Evolutionary conservation across 2,329 filamentous ascomycete genomes (phyloP).

Genomic region (Colletotrichum spaethianum): DNA sequence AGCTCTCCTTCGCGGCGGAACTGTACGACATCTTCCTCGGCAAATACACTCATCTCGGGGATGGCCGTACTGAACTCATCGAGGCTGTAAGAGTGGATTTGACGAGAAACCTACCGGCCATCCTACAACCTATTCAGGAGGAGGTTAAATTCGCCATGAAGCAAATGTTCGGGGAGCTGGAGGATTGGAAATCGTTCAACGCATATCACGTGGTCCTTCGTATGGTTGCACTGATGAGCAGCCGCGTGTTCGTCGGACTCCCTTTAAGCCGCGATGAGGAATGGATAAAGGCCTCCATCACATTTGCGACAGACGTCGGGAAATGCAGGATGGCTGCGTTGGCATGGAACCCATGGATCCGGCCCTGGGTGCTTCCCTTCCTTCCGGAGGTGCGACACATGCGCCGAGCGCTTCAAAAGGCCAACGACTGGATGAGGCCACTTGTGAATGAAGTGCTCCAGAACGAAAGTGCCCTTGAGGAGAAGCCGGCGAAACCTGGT

Average conservation of each 20-base stretch:
- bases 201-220: constrained; percentile 44
- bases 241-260: constrained; percentile 49
- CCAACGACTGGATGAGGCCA: constrained; percentile 26
- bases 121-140: constrained; percentile 32
- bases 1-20: constrained; percentile 30
- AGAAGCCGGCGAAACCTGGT: constrained; percentile 50
- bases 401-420: constrained; percentile 15
- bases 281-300: constrained; percentile 47
- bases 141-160: constrained; percentile 31
- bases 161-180: constrained; percentile 1
- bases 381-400: constrained; percentile 27
- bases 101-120: constrained; percentile 5
- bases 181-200: constrained; percentile 44
- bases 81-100: constrained; percentile 36
- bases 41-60: constrained; percentile 39
- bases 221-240: constrained; percentile 47
- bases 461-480: not conserved
- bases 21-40: constrained; percentile 42
- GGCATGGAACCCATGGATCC: constrained; percentile 19
- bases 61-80: not conserved
- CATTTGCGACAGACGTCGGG: constrained; percentile 45
- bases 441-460: constrained; percentile 23
- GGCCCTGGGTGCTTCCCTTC: constrained; percentile 20
- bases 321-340: constrained; percentile 20
- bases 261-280: constrained; percentile 47